Base-by-base conservation (phyloP, 2,329 filamentous ascomycete genomes). In the Arthrobotrys megalospora region DNA sequence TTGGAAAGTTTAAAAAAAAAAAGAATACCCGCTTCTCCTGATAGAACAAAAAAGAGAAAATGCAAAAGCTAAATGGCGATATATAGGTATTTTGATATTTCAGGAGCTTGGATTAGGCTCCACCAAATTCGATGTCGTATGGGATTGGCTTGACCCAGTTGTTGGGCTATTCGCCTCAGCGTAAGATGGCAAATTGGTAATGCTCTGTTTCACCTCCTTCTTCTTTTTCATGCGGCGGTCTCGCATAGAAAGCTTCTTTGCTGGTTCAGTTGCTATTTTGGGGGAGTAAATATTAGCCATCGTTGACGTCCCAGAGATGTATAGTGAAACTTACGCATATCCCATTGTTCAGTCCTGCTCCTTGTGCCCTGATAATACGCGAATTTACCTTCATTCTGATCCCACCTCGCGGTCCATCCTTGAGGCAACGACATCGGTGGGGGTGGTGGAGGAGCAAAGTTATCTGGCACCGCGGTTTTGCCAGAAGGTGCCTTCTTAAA, bases 321-420 rank as follows among this genome's bases (percentile, higher is more conserved):
- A 32, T 16, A 5, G 24, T 19, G 38, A 41, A 41, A 71, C 73
- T 77, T 77, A 77, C 73, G 73, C 73, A 77, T 62, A 8, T 80
- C 70, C 80, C 80, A 81, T 50, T 81, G 80, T 34, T 81, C 80
- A 6, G 73, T 71, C 68, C 75, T 70, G 47, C 70, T 79, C 28
- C 70, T 62, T 6, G 80, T 77, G 32, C 80, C 80, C n/a, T 80
- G 70, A 14, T 80, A 81, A 58, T 81, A 81, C 19, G 75, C 72
- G 32, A 81, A 81, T 50, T 80, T 80, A 19, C 66, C 63, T 53
- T 79, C 77, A 45, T 70, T 71, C 10, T 79, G 58, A 38, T 81
- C 80, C 60, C 77, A 81, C 45, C 80, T 79, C 28, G 80, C 80
- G 0, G 80, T 80, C 80, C 80, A 81, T 10, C 80, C 80, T 19